Base-by-base conservation (phyloP, 768 basidiomycete genomes). In the Naganishia onofrii region DNA sequence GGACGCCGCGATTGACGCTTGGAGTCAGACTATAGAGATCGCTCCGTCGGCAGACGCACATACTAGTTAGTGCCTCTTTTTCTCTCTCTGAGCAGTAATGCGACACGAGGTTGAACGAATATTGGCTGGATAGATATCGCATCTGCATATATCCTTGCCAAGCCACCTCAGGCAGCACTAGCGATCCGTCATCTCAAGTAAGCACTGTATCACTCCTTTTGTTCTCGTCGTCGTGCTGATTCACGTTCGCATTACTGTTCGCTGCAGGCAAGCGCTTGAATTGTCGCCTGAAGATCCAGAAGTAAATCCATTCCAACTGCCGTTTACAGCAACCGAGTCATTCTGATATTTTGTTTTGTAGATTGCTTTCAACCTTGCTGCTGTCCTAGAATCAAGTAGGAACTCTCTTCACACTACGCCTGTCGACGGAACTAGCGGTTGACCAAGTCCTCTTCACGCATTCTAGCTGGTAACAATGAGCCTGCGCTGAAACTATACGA, bases 321-420 rank as follows among this genome's bases (percentile, higher is more conserved):
- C n/a, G 42, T 26, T 29, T 23, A 19, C 31, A 28, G 66, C 29
- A 38, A 69, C 31, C 52, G 32, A 38, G 46, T 38, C 13, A 32
- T 38, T 8, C 32, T 19, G 34, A 28, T 17, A 23, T 21, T 2
- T 34, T 44, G 31, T 32, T 19, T 42, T 15, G 23, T 38, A 79
- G 77, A 79, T 80, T 68, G 78, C 78, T 32, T 80, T 80, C 76
- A 80, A 80, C 72, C 76, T 80, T 34, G 79, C 77, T 28, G 79
- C 79, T 3, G 73, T 79, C 15, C 73, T 80, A 10, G 79, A 80
- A 67, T 79, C 77, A 17, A 79, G 79, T 78, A 68, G 66, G 76
- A 73, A 32, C 17, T 2, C 17, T 2, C 4, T 21, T 64, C 32
- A 44, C 32, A 10, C n/a, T 32, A 28, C 52, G 5, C 17, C 58